Evolutionary conservation across 192 early-diverging fungal genomes (phyloP), one percentile per base, ranked within the genome.

Genomic region (Oehlia diaphana): DNA sequence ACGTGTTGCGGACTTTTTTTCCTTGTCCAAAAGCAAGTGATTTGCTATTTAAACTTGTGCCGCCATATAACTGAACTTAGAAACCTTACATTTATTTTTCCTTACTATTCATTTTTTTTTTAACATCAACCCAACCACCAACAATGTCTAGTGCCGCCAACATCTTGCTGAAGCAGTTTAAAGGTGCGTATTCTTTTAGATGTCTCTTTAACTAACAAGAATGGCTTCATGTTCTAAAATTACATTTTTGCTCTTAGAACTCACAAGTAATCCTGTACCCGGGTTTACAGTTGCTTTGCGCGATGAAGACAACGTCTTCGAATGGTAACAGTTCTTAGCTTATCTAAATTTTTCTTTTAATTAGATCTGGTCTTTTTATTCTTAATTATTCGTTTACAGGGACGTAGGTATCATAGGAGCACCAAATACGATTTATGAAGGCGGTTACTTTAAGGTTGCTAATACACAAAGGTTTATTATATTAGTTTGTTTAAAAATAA

Each of bases 281-380:
- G 86, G 86, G n/a, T 87, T 87, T 73, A 83, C 81, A n/a, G 86
- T 87, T 9, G 86, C 84, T 70, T 77, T 87, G 63, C 82, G 82
- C 33, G 80, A 87, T 44, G 84, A 84, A 42, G 37, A 39, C 2
- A 85, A 87, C 62, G 82, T 87, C 9, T 86, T 82, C 58, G 78
- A 81, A 78, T 86, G 84, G 86, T 87, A 80, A 39, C 16, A 9
- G 33, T 31, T 21, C 19, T 21, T 58, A 58, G 35, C 37, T 50
- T 10, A 16, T 74, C 28, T 73, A 5, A 42, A 42, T 16, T 39
- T 70, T 53, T 16, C 39, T 72, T 53, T 72, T 8, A 26, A 26
- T 76, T 28, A 69, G 19, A n/a, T 26, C 39, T 21, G 62, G 44
- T 9, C 21, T 19, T 69, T 72, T 68, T 67, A 37, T 62, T 39